Evolutionary conservation across 768 basidiomycete species (phyloP), one percentile per base, ranked within the genome.

Genomic region (Panus rudis): DNA sequence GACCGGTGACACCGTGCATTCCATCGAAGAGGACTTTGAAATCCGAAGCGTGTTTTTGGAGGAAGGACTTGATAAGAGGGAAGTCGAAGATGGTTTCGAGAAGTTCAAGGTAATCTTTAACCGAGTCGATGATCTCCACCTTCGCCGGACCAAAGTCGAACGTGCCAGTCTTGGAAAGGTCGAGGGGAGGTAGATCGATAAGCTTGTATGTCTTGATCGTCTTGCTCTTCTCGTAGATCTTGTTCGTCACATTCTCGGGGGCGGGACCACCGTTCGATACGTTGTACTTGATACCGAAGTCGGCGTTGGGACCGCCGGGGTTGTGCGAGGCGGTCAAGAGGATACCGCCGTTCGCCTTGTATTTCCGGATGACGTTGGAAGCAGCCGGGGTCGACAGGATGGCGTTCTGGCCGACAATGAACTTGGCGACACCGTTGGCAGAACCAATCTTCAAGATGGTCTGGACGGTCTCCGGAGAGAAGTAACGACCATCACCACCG

Each of bases 261-360:
- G 96, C 96, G 16, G 96, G 94, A 3, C 96, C 96, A 48, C 96
- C 96, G 55, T 99, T 99, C 28, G 84, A 83, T 37, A 92, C 86
- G 65, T 99, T 99, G 73, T 96, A 99, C 68, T 99, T 98, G 78
- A 99, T 97, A 37, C 96, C 96, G 62, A 98, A 99, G 65, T 99
- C 96, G 56, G 88, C 85, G 59, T 91, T 77, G n/a, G 96, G 96
- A 19, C 96, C 96, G 42, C 96, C 96, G 14, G 96, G 93, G 65
- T 99, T 99, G 73, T 99, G 96, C 48, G 82, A 86, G 14, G 96
- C 96, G 4, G 96, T 99, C 51, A 99, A 73, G 42, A 99, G 74
- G 64, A 99, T 99, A 51, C 96, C 96, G 34, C 96, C 96, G 54
- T 89, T 79, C 4, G 93, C 93, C 65, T 96, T 92, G 72, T 91